These are phyloP conservation scores for Termitomyces sp. DNA, from an alignment of 768 basidiomycete genomes.

Conservation along the genomic window DNA sequence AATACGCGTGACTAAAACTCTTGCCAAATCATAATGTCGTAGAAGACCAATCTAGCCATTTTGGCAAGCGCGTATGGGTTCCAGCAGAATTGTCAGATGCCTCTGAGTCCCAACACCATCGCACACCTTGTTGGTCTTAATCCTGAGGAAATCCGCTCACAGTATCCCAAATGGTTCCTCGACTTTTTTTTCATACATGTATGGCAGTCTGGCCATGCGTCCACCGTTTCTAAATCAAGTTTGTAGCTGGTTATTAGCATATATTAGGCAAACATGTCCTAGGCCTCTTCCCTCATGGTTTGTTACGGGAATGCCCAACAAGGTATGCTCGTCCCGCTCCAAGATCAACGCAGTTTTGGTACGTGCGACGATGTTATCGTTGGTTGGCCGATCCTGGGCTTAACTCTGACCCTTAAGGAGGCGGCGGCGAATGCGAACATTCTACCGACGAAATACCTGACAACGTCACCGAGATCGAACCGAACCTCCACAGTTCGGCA, in stretches of 20 bases:
- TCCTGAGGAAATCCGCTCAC: conserved; percentile 59
- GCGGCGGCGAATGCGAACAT: background rate
- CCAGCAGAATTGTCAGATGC: conserved; percentile 78
- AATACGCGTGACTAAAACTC: too few relatives aligned
- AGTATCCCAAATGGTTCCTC: conserved; percentile 94
- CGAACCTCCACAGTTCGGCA: background rate
- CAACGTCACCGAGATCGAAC: background rate
- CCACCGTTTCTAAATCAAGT: conserved; percentile 98
- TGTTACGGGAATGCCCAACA: conserved; percentile 99
- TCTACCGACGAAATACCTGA: background rate
- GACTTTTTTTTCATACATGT: too few relatives aligned
- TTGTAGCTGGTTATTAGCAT: conserved; percentile 88
- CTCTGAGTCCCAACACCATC: too few relatives aligned
- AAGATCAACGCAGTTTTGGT: too few relatives aligned
- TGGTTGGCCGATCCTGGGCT: too few relatives aligned
- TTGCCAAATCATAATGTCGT: too few relatives aligned
- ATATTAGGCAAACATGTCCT: conserved; percentile 89
- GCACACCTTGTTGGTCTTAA: conserved; percentile 49
- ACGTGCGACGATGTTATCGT: too few relatives aligned
- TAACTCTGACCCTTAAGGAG: too few relatives aligned
- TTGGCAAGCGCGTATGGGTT: conserved; percentile 28
- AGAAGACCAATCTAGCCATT: background rate
- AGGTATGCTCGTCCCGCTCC: conserved; percentile 45
- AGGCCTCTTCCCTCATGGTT: conserved; percentile 96
- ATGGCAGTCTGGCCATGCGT: conserved; percentile 96